Evolutionary conservation across 2,329 filamentous ascomycete species (phyloP), one percentile per base, ranked within the genome.

Genomic region (Xylariomycetidae sp.): DNA sequence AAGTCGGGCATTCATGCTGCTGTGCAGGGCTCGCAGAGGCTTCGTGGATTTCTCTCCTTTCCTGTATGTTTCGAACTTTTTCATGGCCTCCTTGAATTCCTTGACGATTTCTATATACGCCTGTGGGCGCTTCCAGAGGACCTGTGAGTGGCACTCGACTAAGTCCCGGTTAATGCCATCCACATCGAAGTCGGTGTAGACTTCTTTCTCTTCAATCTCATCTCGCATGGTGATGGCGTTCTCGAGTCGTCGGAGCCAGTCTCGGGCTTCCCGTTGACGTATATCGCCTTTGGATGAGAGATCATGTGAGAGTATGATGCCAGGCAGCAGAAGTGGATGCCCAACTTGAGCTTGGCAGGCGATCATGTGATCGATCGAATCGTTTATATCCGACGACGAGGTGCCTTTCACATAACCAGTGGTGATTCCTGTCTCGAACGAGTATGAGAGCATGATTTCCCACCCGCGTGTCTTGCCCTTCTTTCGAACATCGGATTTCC

Each of bases 401-500:
- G 77, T 81, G 37, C 77, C 76, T 59, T 81, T 81, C 49, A 74
- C 66, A 53, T 68, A 81, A 34, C 77, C 77, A 3, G 71, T 74
- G 2, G 77, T 81, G 42, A 79, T 66, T 43, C 62, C 59, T 3
- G 67, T 70, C 10, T 56, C 61, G 56, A 80, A 70, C 29, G 65
- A 68, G 54, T 81, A 65, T 3, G 74, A 77, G 23, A 81, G 66
- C 63, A 77, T 77, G 35, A 80, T 63, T 57, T 81, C 77, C 74
- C 75, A 81, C 27, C 77, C 77, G 35, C 77, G 70, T 12, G 77
- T 81, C 49, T 66, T 67, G 41, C 74, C 76, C 58, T 75, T 79
- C 52, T 81, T 81, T 31, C 74, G 72, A 20, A 81, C 77, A 48
- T 81, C 77, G n/a, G 73, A 78, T 56, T 81, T 81, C 45, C 77